These are phyloP conservation scores for Yamadazyma dushanensis DNA, from an alignment of 1,139 yeast genomes.

Conservation along the genomic window DNA sequence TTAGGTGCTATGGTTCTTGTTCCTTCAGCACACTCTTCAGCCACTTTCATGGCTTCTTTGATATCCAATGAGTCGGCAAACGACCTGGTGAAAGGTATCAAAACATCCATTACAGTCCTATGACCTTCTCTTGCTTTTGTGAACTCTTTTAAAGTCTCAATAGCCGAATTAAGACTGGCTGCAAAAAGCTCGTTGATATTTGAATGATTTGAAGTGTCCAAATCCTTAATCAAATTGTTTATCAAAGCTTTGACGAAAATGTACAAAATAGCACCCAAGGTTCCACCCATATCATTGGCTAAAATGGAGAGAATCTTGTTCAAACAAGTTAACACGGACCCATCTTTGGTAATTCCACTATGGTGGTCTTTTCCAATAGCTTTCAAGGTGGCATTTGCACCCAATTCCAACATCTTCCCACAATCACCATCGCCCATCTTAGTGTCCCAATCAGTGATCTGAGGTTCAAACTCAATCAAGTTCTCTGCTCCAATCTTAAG, in stretches of 20 bases:
- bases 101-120: slow-evolving; percentile 54
- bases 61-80: slow-evolving; percentile 27
- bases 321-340: slow-evolving; percentile 26
- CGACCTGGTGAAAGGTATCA: slow-evolving; percentile 45
- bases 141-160: slow-evolving; percentile 37
- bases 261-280: slow-evolving; percentile 50
- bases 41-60: slow-evolving; percentile 30
- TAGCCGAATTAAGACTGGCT: slow-evolving; percentile 27
- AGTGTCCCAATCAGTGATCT: slow-evolving; percentile 50
- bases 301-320: slow-evolving; percentile 39
- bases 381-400: slow-evolving; percentile 38
- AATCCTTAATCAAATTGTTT: slow-evolving; percentile 27
- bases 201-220: slow-evolving; percentile 10
- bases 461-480: slow-evolving; percentile 44
- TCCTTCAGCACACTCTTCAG: slow-evolving; percentile 40
- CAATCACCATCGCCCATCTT: slow-evolving; percentile 56
- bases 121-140: slow-evolving; percentile 53
- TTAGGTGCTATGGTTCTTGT: slow-evolving; percentile 42
- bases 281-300: slow-evolving; percentile 56
- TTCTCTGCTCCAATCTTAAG: slow-evolving; percentile 36
- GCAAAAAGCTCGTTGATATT: slow-evolving; percentile 24
- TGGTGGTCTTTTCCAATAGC: slow-evolving; percentile 24
- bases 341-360: slow-evolving; percentile 19
- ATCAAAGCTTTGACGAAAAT: slow-evolving; percentile 47
- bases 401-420: slow-evolving; percentile 47